Percentiles rank a stretch among this genome's conserved stretches.
Conservation (phyloP, 305 asterid species). For the Solanum hybrid region DNA sequence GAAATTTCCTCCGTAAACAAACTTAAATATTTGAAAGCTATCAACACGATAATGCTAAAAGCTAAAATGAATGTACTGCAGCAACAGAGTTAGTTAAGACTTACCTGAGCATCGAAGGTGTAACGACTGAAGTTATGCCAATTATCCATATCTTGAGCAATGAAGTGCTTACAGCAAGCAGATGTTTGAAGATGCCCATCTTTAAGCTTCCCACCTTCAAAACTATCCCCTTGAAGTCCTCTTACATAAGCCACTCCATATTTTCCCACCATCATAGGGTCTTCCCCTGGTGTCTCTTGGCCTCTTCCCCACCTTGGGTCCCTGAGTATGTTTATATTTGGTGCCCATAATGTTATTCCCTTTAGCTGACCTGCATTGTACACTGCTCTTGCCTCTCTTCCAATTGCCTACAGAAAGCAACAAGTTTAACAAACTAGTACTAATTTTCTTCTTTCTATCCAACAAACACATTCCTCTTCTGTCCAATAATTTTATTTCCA, state of each 20-base stretch:
- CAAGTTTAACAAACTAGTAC: not conserved
- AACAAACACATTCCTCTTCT: not conserved
- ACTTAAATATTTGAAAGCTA: not conserved
- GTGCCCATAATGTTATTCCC: conserved; percentile 77
- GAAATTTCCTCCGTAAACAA: not conserved
- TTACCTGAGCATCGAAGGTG: conserved; percentile 51
- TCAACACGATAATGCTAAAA: not conserved
- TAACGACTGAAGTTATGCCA: conserved; percentile 61
- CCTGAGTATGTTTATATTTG: conserved; percentile 62
- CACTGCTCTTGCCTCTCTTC: conserved; percentile 59
- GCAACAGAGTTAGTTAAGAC: not conserved
- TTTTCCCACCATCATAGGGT: conserved; percentile 44
- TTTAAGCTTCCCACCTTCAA: conserved; percentile 38
- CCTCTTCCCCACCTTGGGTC: conserved; percentile 91
- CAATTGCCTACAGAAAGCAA: conserved; percentile 39
- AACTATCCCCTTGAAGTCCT: conserved; percentile 69
- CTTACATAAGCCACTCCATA: conserved; percentile 68
- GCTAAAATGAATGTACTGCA: not conserved
- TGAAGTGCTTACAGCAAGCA: conserved; percentile 83
- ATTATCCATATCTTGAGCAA: conserved; percentile 77
- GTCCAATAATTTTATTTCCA: not conserved
- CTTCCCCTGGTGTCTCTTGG: conserved; percentile 19
- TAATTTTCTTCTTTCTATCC: not conserved
- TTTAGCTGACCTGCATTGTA: conserved; percentile 63
- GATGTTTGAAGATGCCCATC: conserved; percentile 47